Conservation (phyloP, 768 basidiomycete genomes). For the Mycena vitilis region DNA sequence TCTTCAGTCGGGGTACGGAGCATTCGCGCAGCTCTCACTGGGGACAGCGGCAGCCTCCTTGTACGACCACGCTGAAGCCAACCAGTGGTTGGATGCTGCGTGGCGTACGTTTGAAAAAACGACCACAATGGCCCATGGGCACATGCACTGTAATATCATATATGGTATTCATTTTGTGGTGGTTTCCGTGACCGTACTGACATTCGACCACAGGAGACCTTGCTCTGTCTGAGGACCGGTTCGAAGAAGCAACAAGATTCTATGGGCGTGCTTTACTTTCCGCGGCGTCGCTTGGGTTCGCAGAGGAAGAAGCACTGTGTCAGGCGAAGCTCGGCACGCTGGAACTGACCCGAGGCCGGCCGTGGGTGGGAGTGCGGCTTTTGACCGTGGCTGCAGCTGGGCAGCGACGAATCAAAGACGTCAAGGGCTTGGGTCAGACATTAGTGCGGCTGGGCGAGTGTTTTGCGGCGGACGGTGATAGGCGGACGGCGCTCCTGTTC, state of each 20-base stretch:
- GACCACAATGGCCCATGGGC: constrained; percentile 12
- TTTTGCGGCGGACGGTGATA: constrained; percentile 27
- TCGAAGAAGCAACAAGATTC: constrained; percentile 25
- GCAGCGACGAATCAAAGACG: constrained; percentile 31
- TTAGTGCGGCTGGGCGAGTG: constrained; percentile 33
- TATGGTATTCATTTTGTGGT: constrained; percentile 18
- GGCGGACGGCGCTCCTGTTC: constrained; percentile 14
- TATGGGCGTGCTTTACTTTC: constrained; percentile 26
- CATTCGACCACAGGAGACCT: constrained; percentile 26
- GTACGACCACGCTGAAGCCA: constrained; percentile 30
- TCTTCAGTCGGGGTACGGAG: constrained; percentile 15
- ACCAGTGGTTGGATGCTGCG: constrained; percentile 24
- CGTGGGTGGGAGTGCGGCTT: constrained; percentile 28
- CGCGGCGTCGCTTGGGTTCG: constrained; percentile 24
- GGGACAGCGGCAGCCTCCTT: constrained; percentile 29
- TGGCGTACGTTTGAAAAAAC: constrained; percentile 19
- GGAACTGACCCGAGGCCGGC: constrained; percentile 20
- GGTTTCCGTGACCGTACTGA: not conserved
- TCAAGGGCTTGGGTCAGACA: constrained; percentile 32
- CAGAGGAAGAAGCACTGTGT: constrained; percentile 29
- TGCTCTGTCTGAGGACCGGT: constrained; percentile 20
- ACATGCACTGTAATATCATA: constrained; percentile 30
- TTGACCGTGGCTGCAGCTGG: constrained; percentile 29
- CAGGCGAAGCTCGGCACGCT: constrained; percentile 33
- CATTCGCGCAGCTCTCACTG: constrained; percentile 31